Conservation (phyloP, 768 basidiomycete species). For the Psilocybe cyanescens region DNA sequence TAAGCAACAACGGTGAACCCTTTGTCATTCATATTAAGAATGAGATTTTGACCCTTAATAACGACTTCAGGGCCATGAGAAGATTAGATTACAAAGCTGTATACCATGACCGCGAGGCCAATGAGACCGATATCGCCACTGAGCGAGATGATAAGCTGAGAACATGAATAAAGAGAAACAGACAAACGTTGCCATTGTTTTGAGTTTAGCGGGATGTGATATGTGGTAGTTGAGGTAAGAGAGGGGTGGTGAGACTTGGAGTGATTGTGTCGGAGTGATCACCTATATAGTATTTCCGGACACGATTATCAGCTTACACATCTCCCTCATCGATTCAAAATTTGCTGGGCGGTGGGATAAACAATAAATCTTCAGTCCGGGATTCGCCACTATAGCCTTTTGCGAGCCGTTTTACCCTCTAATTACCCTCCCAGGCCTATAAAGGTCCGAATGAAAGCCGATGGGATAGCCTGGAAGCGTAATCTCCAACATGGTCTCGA, state of each 20-base stretch:
- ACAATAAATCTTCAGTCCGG: slow-evolving; percentile 15
- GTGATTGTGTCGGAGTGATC: slow-evolving; percentile 20
- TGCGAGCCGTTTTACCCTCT: not conserved
- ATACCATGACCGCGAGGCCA: slow-evolving; percentile 98
- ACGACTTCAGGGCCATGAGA: slow-evolving; percentile 15
- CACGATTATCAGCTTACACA: slow-evolving; percentile 30
- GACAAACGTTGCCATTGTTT: slow-evolving; percentile 49
- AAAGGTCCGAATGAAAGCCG: slow-evolving; percentile 29
- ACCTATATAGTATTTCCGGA: slow-evolving; percentile 29
- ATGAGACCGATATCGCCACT: slow-evolving; percentile 99
- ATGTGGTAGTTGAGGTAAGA: slow-evolving; percentile 33
- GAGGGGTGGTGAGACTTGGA: slow-evolving; percentile 32
- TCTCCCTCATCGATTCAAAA: slow-evolving; percentile 23
- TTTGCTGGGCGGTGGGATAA: slow-evolving; percentile 17
- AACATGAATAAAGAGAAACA: slow-evolving; percentile 14
- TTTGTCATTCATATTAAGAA: slow-evolving; percentile 99
- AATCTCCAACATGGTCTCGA: not conserved
- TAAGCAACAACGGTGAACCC: slow-evolving; percentile 97
- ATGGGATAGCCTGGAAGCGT: slow-evolving; percentile 15
- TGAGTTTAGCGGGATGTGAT: slow-evolving; percentile 32
- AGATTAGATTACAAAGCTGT: slow-evolving; percentile 18
- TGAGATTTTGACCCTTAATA: slow-evolving; percentile 89
- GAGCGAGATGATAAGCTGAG: slow-evolving; percentile 23
- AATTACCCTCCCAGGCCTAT: slow-evolving; percentile 9
- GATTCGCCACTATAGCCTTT: slow-evolving; percentile 7